Base-by-base conservation (phyloP, 2,329 filamentous ascomycete genomes). In the Xylaria sp. region DNA sequence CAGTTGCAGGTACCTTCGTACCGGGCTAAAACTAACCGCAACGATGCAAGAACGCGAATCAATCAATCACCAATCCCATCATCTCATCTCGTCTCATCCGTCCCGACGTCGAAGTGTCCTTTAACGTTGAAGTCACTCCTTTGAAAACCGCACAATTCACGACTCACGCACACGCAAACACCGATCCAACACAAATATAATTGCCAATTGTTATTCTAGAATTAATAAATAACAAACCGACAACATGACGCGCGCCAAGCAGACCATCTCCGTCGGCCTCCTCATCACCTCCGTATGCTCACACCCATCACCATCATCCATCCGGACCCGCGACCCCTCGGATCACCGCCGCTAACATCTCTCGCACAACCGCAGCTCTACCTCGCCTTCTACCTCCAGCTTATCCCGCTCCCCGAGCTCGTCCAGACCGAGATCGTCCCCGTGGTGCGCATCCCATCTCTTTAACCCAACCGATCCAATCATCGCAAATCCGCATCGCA, bases 201-300 rank as follows among this genome's bases (percentile, higher is more conserved):
- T 30, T 5, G 5, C 23, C 23, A 30, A 30, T 30, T 30, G 23
- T 30, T 1, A 30, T 1, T 1, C 4, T 30, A 1, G 16, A 16
- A 16, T 16, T 16, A 16, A 16, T 16, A 37, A 42, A 42, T 42
- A 9, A 5, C 34, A 49, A 13, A 44, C 46, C 34, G n/a, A 52
- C 23, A 87, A 66, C 65, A 97, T 97, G 94, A 96, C 94, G 67
- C 91, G 92, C 77, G 94, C 94, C 19, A 88, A 91, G 75, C 92
- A 97, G 77, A 93, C 91, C 66, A 87, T 97, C 73, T 96, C 92
- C 63, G 82, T 96, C 71, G 88, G 86, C 71, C 86, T 97, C 70
- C 83, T 97, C 68, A 83, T 94, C 76, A 91, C 90, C 70, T 96
- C 92, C 44, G 92, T 97, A 87, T 69, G 85, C 66, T 62, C 49